Evolutionary conservation across 1,139 yeast species (phyloP), one percentile per base, ranked within the genome.

Genomic region (Suhomyces choctaworum): DNA sequence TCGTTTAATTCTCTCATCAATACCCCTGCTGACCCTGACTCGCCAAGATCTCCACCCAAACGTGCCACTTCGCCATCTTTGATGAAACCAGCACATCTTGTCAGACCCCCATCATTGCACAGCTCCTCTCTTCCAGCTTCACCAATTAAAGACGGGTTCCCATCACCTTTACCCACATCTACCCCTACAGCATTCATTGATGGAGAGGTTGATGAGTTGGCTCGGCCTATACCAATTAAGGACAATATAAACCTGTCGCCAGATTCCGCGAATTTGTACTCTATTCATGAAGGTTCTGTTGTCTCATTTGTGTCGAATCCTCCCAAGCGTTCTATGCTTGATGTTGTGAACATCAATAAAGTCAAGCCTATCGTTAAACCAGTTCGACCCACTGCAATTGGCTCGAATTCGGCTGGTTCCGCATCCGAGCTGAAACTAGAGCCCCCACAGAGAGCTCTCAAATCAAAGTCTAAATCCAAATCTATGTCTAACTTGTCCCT

Each of bases 1-100:
- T 55, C 58, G 9, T 56, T 51, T 36, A 54, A 46, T 28, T 50
- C 55, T 7, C 34, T 52, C 13, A 39, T 51, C n/a, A 41, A 33
- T 19, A 27, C 25, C 16, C 17, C 16, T 7, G 36, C 34, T 7
- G 14, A 24, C 12, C 31, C 35, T 10, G 29, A 16, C 24, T 34
- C 34, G 7, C 38, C 39, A 19, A 17, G 20, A 8, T 17, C 20
- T 8, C 20, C 20, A 17, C 7, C 20, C 20, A 17, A 17, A 17
- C 20, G 8, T 17, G 6, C 20, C 6, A 6, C 6, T 8, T 17
- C 20, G 8, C 20, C 20, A 7, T 6, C 8, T 7, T 17, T 17
- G 20, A 7, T 17, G 6, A 8, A 17, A 6, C 20, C 34, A 2
- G 16, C 15, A 6, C 22, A 11, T 10, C 27, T 26, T 16, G 17